Base-by-base conservation (phyloP, 2,329 filamentous ascomycete species). In the Aspergillus candidus region DNA sequence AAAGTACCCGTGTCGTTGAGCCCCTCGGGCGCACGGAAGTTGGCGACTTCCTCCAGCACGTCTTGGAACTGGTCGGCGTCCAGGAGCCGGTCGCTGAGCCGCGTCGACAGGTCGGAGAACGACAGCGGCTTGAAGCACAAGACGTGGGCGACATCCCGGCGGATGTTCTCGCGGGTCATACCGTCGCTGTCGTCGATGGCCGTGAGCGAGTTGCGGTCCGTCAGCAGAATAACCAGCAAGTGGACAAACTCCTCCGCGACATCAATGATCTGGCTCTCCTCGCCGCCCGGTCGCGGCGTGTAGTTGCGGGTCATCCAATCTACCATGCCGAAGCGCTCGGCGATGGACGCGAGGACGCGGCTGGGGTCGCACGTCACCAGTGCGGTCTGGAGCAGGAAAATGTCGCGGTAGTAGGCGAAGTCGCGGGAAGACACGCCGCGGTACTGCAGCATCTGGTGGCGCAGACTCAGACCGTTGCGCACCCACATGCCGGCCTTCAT, bases 401-500 rank as follows among this genome's bases (percentile, higher is more conserved):
- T 86, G 61, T 98, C 94, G 46, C 93, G 82, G 57, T 96, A 91
- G 59, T 96, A 91, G 2, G 88, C 89, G 14, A 96, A 86, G 65
- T 98, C 93, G 53, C 93, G 78, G 58, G 94, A 88, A 10, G 82
- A 81, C 11, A 96, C 88, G 33, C 88, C 90, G 12, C 89, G 83
- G 63, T 98, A 98, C 13, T 90, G 93, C 41, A 86, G 86, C 63
- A 94, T 93, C 67, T 98, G 93, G 63, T 98, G 93, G 32, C 91
- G 82, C 40, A 98, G 77, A 57, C 91, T 97, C 60, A 98, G 88
- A 2, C 93, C 93, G 61, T 98, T 98, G 44, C 93, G 83, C 51
- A 98, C 91, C 93, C 94, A 98, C 83, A 97, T 94, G 40, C 89
- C 88, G 13, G 91, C 89, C 65, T 94, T 95, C 82, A 98, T 97